These are phyloP conservation scores for Discostella stelligeroides DNA, from an alignment of 108 stramenopile genomes.

Conservation along the genomic window DNA sequence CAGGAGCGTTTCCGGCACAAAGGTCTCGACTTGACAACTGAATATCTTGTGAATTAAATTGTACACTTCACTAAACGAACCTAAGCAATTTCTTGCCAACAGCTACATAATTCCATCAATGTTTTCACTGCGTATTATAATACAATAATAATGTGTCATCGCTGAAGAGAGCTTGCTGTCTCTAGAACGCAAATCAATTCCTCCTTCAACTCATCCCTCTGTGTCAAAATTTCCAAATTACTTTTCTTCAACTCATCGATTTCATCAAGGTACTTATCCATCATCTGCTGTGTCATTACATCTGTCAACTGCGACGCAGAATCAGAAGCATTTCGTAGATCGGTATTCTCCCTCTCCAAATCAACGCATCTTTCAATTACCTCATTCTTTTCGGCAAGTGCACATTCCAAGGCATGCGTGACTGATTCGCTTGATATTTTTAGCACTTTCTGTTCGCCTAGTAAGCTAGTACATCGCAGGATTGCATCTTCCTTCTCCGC, in stretches of 20 bases:
- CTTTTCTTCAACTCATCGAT: background rate
- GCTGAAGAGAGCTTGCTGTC: background rate
- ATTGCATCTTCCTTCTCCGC: background rate
- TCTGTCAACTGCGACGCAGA: constrained; percentile 11
- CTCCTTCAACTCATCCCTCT: constrained; percentile 14
- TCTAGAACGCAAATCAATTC: constrained; percentile 12
- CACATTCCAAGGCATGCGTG: background rate
- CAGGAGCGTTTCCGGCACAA: constrained; percentile 29
- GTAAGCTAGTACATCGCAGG: background rate
- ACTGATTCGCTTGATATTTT: background rate
- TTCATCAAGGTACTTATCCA: background rate
- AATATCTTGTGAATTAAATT: no score
- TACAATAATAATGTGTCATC: background rate
- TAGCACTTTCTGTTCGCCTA: background rate
- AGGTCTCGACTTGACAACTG: constrained; percentile 35
- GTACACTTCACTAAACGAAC: no score
- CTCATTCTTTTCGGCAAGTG: background rate
- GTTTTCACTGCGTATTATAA: no score
- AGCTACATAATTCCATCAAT: no score
- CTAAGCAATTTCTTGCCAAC: no score
- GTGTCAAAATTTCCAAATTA: background rate
- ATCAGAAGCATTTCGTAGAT: background rate
- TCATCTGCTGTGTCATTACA: background rate
- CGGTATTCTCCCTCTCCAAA: background rate
- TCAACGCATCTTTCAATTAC: background rate